These are phyloP conservation scores for Magnaporthiopsis incrustans DNA, from an alignment of 2,329 filamentous ascomycete genomes.

Conservation along the genomic window DNA sequence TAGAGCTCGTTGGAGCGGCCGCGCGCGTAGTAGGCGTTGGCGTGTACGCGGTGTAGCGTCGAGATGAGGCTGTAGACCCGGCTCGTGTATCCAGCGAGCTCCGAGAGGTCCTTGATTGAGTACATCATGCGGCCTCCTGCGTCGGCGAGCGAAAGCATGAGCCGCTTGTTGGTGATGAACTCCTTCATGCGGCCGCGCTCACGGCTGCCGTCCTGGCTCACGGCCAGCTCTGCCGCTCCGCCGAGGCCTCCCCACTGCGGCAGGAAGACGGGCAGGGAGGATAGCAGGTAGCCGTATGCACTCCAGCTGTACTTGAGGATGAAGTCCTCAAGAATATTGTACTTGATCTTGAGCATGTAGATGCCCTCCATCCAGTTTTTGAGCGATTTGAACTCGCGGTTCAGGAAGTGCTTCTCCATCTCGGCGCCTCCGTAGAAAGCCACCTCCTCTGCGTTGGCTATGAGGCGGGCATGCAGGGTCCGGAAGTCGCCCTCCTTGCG, in stretches of 20 bases:
- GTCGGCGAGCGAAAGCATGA: conserved; percentile 95
- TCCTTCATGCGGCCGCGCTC: conserved; percentile 91
- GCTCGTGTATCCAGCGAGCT: conserved; percentile 91
- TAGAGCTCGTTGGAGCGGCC: conserved; percentile 70
- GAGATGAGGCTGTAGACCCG: conserved; percentile 93
- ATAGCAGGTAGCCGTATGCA: conserved; percentile 90
- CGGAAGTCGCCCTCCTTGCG: conserved; percentile 93
- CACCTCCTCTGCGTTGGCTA: conserved; percentile 95
- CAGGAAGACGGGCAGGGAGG: conserved; percentile 86
- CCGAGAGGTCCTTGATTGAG: conserved; percentile 94
- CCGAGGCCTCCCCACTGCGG: conserved; percentile 87
- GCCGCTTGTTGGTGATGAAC: conserved; percentile 97
- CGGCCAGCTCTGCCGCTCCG: conserved; percentile 59
- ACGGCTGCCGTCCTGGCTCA: conserved; percentile 45
- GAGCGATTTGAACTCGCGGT: conserved; percentile 84
- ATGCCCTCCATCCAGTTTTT: conserved; percentile 98
- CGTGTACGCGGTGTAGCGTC: conserved; percentile 87
- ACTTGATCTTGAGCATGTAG: conserved; percentile 94
- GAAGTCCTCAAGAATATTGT: conserved; percentile 98
- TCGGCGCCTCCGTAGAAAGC: conserved; percentile 95
- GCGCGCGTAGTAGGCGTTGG: conserved; percentile 72
- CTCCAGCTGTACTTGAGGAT: conserved; percentile 99
- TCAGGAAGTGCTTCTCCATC: conserved; percentile 88
- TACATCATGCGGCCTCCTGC: conserved; percentile 99
- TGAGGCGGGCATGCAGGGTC: conserved; percentile 79